Conservation (phyloP, 129 eudicot genomes). For the Scalesia atractyloides region DNA sequence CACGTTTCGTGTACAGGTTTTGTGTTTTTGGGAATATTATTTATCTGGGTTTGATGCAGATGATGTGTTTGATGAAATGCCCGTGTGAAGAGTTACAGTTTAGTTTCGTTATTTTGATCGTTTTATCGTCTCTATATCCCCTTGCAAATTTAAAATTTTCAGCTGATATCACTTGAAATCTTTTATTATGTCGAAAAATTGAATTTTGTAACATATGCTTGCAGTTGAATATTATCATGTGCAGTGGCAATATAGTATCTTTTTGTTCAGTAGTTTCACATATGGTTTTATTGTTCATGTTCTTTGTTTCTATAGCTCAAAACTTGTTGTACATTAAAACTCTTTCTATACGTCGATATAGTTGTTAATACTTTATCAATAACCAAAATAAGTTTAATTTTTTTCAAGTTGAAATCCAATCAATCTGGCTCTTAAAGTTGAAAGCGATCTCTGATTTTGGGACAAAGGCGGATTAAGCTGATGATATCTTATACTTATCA, state of each 20-base stretch:
- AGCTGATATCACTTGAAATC: no score
- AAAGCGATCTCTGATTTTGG: not conserved
- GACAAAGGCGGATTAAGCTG: not conserved
- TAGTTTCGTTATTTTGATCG: not conserved
- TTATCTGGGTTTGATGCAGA: not conserved
- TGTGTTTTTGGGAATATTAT: not conserved
- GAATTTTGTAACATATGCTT: constrained; percentile 12
- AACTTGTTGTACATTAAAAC: not conserved
- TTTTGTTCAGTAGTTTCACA: no score
- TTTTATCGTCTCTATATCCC: not conserved
- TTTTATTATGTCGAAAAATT: not conserved
- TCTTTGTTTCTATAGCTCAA: not conserved
- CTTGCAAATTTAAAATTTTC: not conserved
- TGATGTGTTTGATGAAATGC: constrained; percentile 51
- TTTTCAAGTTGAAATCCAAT: not conserved
- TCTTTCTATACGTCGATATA: not conserved
- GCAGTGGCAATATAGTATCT: not conserved
- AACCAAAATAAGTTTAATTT: not conserved
- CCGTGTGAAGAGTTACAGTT: not conserved
- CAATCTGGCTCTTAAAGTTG: not conserved
- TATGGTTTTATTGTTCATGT: not conserved
- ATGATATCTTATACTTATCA: not conserved
- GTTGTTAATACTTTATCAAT: not conserved
- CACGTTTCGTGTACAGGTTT: not conserved
- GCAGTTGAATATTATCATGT: not conserved